Base-by-base conservation (phyloP, 2,329 filamentous ascomycete species). In the Podosphaera xanthii region DNA sequence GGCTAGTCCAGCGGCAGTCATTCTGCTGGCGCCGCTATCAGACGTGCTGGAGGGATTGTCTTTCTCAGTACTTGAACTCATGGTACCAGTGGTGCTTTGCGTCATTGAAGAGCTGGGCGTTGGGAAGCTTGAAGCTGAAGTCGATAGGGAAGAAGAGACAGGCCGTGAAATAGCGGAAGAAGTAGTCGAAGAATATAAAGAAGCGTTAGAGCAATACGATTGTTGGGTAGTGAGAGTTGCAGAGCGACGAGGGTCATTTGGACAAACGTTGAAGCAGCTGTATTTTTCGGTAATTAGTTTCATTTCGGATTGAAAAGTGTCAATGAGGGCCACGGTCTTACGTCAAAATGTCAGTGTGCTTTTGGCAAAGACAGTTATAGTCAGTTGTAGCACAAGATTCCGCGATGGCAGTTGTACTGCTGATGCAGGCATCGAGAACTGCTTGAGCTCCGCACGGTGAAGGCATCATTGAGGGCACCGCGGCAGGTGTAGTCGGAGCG, bases 241-340 rank as follows among this genome's bases (percentile, higher is more conserved):
- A 7, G 59, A 40, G 34, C 62, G 60, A 57, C 68, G 69, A 14
- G 71, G 62, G 65, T 76, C 73, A 63, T 72, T 69, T 58, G 80
- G 79, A 72, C 81, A 83, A 73, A 81, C 80, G 73, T 77, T 77
- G 72, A 81, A 83, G 76, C 81, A 83, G 38, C 74, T 76, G 60
- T 60, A 12, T 7, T 36, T 2, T 3, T 10, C 4, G 9, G 22
- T 22, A 55, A 22, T 57, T 44, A 46, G 33, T 9, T 14, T 33
- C 5, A 14, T 8, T 7, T 44, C 40, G n/a, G 10, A 46, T 8
- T 31, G 10, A 33, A 40, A 33, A 7, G 36, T 22, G 38, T 40
- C 30, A 31, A 38, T 52, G 34, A 52, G 44, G 34, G 10, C 63
- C 22, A 34, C 49, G 10, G n/a, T 64, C 69, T 59, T 66, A 76